Conservation (phyloP, 345 rosid genomes). For the Eutrema japonicum region DNA sequence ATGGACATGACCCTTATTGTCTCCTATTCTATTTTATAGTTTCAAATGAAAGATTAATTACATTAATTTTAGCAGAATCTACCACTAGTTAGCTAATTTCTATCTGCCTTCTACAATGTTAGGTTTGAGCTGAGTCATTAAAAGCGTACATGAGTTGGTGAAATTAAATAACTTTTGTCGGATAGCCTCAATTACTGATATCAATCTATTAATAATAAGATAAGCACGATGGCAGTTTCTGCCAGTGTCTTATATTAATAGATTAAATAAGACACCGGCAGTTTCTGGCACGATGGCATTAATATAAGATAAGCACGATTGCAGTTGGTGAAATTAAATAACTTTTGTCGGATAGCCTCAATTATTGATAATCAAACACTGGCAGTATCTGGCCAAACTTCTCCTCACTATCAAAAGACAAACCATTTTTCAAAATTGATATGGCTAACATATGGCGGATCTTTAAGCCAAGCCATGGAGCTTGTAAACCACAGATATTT, state of each 20-base stretch:
- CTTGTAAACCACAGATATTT: constrained; percentile 11
- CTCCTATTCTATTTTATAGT: constrained; percentile 15
- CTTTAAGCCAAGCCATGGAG: constrained; percentile 19
- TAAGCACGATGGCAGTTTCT: neutral
- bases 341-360: neutral
- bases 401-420: constrained; percentile 3
- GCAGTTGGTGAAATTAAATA: neutral
- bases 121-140: neutral
- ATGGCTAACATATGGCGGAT: constrained; percentile 12
- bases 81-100: constrained; percentile 1
- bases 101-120: neutral
- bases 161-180: constrained; percentile 1
- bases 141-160: neutral
- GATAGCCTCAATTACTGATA: neutral
- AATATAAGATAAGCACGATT: too few relatives aligned
- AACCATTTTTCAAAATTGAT: neutral
- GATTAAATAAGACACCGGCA: too few relatives aligned
- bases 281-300: too few relatives aligned
- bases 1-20: neutral
- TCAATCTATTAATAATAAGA: neutral
- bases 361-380: neutral
- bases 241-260: too few relatives aligned
- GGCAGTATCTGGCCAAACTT: neutral
- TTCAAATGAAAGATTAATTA: neutral
- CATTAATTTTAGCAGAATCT: neutral